A percentile compares a stretch with the other conserved stretches of the same genome.
These are phyloP conservation scores for Coemansia sp. DNA, from an alignment of 192 early-diverging fungal species.

Conservation along the genomic window DNA sequence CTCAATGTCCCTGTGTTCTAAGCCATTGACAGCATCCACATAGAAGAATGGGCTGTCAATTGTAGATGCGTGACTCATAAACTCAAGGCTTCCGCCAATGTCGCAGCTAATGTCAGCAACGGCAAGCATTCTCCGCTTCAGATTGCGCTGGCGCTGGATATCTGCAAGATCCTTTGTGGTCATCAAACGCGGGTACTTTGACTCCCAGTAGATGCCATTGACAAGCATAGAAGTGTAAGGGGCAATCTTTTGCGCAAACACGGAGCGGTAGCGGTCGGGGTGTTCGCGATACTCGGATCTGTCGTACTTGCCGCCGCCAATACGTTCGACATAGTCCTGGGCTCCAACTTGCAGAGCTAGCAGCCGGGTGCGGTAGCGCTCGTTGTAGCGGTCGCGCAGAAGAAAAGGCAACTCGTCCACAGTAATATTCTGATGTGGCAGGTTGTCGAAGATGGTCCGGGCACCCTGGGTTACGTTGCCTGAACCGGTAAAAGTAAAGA, in stretches of 20 bases:
- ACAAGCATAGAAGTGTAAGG: conserved; percentile 87
- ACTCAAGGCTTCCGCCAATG: conserved; percentile 91
- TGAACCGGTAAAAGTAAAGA: conserved; percentile 87
- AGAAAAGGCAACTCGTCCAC: conserved; percentile 66
- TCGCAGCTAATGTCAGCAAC: conserved; percentile 95
- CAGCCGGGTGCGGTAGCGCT: conserved; percentile 59
- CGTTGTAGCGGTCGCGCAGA: conserved; percentile 60
- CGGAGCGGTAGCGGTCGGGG: conserved; percentile 76
- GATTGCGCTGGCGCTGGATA: conserved; percentile 66
- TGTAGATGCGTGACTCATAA: conserved; percentile 84
- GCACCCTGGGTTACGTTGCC: conserved; percentile 94
- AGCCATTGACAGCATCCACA: conserved; percentile 75
- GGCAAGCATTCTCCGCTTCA: conserved; percentile 72
- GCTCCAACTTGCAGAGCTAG: conserved; percentile 71
- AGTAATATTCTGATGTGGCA: conserved; percentile 89
- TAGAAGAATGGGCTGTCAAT: conserved; percentile 93
- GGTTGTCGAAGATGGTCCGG: conserved; percentile 82
- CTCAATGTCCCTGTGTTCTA: conserved; percentile 73
- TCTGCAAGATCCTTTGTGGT: conserved; percentile 78
- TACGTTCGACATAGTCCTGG: conserved; percentile 80
- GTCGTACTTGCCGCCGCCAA: conserved; percentile 63
- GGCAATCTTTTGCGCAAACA: conserved; percentile 86
- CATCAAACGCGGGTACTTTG: conserved; percentile 80
- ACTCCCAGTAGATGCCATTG: conserved; percentile 96
- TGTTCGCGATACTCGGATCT: conserved; percentile 71